A percentile compares a stretch with the other conserved stretches of the same genome.
These are phyloP conservation scores for Pseudopithomyces maydicus DNA, from an alignment of 2,329 filamentous ascomycete species.

Conservation along the genomic window DNA sequence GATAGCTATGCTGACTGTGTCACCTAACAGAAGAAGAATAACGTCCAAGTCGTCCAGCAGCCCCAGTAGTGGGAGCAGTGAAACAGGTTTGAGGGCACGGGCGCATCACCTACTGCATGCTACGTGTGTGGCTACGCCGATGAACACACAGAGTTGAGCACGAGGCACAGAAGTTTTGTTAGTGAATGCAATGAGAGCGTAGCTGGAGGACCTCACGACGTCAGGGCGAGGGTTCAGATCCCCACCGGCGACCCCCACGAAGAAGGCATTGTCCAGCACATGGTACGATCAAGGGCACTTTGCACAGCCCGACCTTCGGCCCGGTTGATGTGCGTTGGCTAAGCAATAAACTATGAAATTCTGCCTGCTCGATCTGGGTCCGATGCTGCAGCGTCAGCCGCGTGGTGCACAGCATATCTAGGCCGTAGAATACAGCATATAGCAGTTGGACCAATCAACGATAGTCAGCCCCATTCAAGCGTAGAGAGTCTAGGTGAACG, in stretches of 20 bases:
- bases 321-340: background rate
- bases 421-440: background rate
- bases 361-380: background rate
- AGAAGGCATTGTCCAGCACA: background rate
- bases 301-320: background rate
- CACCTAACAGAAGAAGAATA: conserved; percentile 77
- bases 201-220: background rate
- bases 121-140: conserved; percentile 19
- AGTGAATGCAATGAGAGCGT: background rate
- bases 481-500: conserved; percentile 1
- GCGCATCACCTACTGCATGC: conserved; percentile 19
- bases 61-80: conserved; percentile 41
- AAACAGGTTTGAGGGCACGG: conserved; percentile 14
- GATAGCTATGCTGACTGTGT: conserved; percentile 17
- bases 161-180: conserved; percentile 12
- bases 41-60: conserved; percentile 83
- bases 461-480: background rate
- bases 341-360: background rate
- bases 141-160: conserved; percentile 20
- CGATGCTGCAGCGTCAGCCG: background rate
- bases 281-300: background rate
- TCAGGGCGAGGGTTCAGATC: background rate
- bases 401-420: background rate
- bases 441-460: background rate
- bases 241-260: background rate